Percentiles rank a stretch among this genome's conserved stretches.
Conservation (phyloP, 192 early-diverging fungal genomes). For the Allomyces arbusculus region DNA sequence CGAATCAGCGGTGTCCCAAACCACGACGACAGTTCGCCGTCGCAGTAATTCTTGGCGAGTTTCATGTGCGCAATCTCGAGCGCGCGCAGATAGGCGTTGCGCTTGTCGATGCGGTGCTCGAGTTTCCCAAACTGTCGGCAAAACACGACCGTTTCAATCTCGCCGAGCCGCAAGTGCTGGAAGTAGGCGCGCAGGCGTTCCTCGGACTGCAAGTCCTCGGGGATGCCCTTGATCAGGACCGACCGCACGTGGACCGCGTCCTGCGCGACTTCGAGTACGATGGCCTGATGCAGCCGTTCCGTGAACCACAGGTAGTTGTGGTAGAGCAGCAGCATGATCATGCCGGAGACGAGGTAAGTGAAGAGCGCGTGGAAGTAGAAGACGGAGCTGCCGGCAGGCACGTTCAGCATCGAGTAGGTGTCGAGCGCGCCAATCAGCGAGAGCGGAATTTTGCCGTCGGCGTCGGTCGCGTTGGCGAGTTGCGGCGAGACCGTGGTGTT, state of each 20-base stretch:
- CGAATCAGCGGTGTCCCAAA: too few species aligned
- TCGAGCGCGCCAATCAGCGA: not conserved
- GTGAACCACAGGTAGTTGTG: slow-evolving; percentile 33
- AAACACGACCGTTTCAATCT: slow-evolving; percentile 27
- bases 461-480: not conserved
- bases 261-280: slow-evolving; percentile 11
- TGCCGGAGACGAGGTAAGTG: slow-evolving; percentile 20
- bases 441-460: not conserved
- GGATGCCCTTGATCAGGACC: slow-evolving; percentile 31
- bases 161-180: slow-evolving; percentile 27
- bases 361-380: slow-evolving; percentile 33
- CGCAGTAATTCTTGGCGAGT: slow-evolving; percentile 8
- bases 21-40: not conserved
- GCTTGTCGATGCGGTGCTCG: slow-evolving; percentile 15
- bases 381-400: not conserved
- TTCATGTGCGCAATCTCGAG: slow-evolving; percentile 27
- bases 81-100: slow-evolving; percentile 16
- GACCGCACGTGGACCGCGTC: slow-evolving; percentile 22
- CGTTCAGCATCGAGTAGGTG: not conserved
- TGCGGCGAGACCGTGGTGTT: not conserved
- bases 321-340: slow-evolving; percentile 31
- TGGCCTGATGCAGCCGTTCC: slow-evolving; percentile 17
- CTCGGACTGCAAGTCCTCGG: slow-evolving; percentile 23
- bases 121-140: slow-evolving; percentile 26
- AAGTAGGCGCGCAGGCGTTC: slow-evolving; percentile 24